phyloP scores from a whole-genome alignment of 495 filamentous ascomycete species.

The Lasiosphaeriaceae sp. region DNA sequence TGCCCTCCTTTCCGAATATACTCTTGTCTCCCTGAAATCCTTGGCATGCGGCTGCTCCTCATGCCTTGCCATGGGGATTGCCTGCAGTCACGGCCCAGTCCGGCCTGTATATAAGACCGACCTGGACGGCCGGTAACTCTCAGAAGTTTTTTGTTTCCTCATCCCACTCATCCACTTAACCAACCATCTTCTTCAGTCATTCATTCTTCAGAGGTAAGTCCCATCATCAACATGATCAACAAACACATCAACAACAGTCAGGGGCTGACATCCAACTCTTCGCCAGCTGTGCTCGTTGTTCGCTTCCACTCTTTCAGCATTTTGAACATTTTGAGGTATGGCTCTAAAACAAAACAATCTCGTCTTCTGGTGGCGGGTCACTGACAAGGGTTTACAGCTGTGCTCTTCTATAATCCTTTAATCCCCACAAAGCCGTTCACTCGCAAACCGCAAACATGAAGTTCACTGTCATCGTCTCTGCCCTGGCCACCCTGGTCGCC shows the following conservation, averaged over 20 bases:
- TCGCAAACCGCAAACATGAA: constrained; percentile 40
- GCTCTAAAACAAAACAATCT: neutral
- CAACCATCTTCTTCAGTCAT: constrained; percentile 37
- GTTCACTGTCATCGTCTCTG: constrained; percentile 37
- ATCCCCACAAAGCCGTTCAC: constrained; percentile 21
- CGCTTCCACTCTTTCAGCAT: constrained; percentile 42
- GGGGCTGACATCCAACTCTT: constrained; percentile 13
- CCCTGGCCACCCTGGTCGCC: constrained; percentile 36
- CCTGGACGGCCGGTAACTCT: constrained; percentile 17
- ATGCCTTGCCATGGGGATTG: constrained; percentile 30
- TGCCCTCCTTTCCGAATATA: constrained; percentile 37
- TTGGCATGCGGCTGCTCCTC: constrained; percentile 37
- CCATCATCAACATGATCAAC: neutral
- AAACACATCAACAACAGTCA: neutral
- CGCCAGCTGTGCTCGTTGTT: constrained; percentile 49
- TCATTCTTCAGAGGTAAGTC: constrained; percentile 48
- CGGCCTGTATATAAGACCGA: constrained; percentile 39
- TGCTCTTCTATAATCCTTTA: constrained; percentile 45
- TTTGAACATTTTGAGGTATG: constrained; percentile 42
- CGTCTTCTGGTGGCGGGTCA: neutral
- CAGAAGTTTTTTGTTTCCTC: constrained; percentile 30
- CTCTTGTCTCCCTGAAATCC: constrained; percentile 30
- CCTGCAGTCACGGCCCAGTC: constrained; percentile 13
- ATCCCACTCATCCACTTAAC: constrained; percentile 37
- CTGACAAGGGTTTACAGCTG: constrained; percentile 34